Evolutionary conservation across 768 basidiomycete species (phyloP).

Genomic region (Calocybe indica): DNA sequence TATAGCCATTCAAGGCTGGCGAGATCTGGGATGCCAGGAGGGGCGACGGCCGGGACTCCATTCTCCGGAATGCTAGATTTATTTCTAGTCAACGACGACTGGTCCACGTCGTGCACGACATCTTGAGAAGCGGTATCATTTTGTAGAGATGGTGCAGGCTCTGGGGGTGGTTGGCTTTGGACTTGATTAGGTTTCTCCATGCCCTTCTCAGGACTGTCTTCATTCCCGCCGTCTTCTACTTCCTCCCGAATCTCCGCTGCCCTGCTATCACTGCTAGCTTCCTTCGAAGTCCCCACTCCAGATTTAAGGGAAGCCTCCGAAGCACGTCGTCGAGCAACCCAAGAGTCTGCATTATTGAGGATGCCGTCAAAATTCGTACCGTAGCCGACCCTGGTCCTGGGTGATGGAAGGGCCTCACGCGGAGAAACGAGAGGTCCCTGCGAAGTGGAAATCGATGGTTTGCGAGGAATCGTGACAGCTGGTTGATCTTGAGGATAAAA

Average conservation of each 20-base stretch:
- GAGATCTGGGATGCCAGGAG: conserved; percentile 47
- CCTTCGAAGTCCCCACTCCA: conserved; percentile 24
- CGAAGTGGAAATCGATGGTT: conserved; percentile 60
- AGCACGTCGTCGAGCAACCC: conserved; percentile 57
- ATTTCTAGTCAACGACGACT: too few relatives aligned
- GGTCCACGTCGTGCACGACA: too few relatives aligned
- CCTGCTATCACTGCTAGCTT: conserved; percentile 33
- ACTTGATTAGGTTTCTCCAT: conserved; percentile 1
- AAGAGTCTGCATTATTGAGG: conserved; percentile 59
- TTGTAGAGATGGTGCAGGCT: neutral
- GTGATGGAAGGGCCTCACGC: conserved; percentile 60
- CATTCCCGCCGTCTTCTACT: conserved; percentile 36
- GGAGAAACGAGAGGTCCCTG: conserved; percentile 51
- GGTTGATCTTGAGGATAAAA: conserved; percentile 45
- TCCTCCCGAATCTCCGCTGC: conserved; percentile 53
- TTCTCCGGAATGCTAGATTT: too few relatives aligned
- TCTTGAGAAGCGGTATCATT: too few relatives aligned
- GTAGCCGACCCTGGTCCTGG: conserved; percentile 57
- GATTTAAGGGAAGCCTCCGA: conserved; percentile 50
- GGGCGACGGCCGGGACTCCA: conserved; percentile 19
- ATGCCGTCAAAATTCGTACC: conserved; percentile 70
- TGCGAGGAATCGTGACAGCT: conserved; percentile 50
- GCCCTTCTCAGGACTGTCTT: conserved; percentile 1
- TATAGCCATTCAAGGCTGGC: conserved; percentile 82
- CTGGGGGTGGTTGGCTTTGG: conserved; percentile 3